Evolutionary conservation across 257 asterid genomes (phyloP), one percentile per base, ranked within the genome.

Genomic region (Echium plantagineum): DNA sequence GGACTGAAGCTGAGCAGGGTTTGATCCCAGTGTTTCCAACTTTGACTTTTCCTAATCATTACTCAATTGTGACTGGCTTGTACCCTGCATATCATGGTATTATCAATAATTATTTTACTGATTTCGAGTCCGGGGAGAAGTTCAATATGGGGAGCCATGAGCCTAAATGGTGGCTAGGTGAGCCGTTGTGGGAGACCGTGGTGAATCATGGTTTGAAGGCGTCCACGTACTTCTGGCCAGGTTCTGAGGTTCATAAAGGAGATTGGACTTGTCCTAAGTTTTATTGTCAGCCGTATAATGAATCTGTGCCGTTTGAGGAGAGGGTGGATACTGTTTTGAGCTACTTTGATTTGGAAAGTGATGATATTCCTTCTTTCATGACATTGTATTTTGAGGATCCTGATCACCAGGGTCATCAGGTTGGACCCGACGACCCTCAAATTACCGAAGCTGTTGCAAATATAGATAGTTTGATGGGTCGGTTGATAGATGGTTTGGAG

Each of bases 151-250:
- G 31, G 13, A 85, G 83, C 69, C 86, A 81, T 70, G 86, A 83
- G 55, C 74, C 91, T 0, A 62, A 77, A 28, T 85, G 94, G 94
- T 85, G 94, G 94, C 57, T 83, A n/a, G 94, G 94, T 0, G 94
- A 85, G 71, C 94, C 94, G 6, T 58, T 85, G 21, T 85, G 94
- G 94, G 94, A 80, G 74, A 80, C 90, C 1, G 79, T 85, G 20
- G 78, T 32, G 26, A 83, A 78, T 55, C 81, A 78, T 1, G 91
- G 94, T 10, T 67, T 83, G 71, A 80, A 78, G 63, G 90, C 94
- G 49, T 71, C 94, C 0, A 80, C 90, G 5, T 83, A 77, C 20
- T 83, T 83, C 52, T 85, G 94, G 94, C 90, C 90, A 9, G 94
- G 94, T 17, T 83, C 94, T 57, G 94, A 85, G 80, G 94, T 83